Evolutionary conservation across 345 rosid species (phyloP).

Genomic region (Eucalyptus guilfoylei): DNA sequence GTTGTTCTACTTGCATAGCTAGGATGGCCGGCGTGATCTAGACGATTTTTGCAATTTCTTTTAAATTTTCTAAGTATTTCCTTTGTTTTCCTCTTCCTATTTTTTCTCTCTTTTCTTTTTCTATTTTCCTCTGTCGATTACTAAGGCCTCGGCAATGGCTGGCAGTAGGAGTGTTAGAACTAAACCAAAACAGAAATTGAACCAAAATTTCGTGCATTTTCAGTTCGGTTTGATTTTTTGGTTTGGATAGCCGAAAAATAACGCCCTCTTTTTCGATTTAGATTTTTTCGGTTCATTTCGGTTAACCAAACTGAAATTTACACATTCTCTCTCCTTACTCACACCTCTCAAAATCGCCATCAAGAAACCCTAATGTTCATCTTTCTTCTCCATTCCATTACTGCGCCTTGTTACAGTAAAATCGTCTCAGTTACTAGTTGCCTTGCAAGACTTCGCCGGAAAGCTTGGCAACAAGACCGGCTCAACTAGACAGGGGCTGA

Average conservation of each 20-base stretch:
- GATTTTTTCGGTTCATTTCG: accelerated
- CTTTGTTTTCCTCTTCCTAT: too few species aligned
- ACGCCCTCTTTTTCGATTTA: accelerated
- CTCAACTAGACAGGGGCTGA: too few species aligned
- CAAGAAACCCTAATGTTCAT: not conserved
- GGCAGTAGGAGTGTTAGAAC: not conserved
- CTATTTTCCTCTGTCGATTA: too few species aligned
- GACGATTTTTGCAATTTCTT: too few species aligned
- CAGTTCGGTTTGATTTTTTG: accelerated
- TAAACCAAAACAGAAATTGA: not conserved
- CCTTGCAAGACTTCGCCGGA: too few species aligned
- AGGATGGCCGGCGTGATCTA: too few species aligned
- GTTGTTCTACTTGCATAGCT: too few species aligned
- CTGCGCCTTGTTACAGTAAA: not conserved
- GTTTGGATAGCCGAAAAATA: not conserved
- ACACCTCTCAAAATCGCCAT: not conserved
- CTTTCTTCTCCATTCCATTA: not conserved
- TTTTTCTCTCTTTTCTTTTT: too few species aligned
- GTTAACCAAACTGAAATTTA: not conserved
- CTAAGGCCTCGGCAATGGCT: too few species aligned
- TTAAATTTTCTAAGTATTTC: too few species aligned
- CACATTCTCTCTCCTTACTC: not conserved
- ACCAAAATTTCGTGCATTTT: not conserved
- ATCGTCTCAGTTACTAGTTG: too few species aligned
- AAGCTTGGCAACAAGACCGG: too few species aligned